phyloP scores from a whole-genome alignment of 306 rosid genomes.

The Cicer cuneatum region DNA sequence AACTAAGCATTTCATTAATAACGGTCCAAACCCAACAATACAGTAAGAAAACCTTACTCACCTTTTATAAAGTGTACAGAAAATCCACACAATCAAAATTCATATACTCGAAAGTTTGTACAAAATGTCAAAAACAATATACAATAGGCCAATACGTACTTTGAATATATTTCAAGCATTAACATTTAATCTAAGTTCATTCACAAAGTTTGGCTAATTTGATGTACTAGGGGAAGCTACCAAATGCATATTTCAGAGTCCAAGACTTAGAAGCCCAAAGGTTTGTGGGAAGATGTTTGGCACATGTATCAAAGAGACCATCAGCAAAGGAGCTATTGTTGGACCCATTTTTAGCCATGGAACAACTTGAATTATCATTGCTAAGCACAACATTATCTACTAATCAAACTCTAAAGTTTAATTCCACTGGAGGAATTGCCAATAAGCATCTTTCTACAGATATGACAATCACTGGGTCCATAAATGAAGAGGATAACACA shows the following conservation, averaged over 20 bases:
- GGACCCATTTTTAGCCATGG: slow-evolving; percentile 72
- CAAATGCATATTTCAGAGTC: slow-evolving; percentile 68
- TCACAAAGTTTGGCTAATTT: slow-evolving; percentile 17
- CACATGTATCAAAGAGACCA: slow-evolving; percentile 65
- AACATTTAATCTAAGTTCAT: not conserved
- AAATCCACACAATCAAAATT: too few species aligned
- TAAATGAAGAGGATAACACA: slow-evolving; percentile 65
- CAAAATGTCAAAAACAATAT: too few species aligned
- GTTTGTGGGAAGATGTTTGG: slow-evolving; percentile 82
- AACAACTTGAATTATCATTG: slow-evolving; percentile 43
- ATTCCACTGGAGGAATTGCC: not conserved
- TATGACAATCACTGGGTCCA: slow-evolving; percentile 78
- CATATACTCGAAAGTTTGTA: too few species aligned
- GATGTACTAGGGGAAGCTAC: slow-evolving; percentile 73
- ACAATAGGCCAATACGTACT: not conserved
- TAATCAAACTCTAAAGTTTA: slow-evolving; percentile 32
- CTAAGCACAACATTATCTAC: slow-evolving; percentile 23
- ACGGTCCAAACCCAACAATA: too few species aligned
- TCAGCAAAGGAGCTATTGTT: slow-evolving; percentile 74
- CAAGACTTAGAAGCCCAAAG: slow-evolving; percentile 66
- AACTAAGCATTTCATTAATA: too few species aligned
- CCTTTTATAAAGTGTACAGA: too few species aligned
- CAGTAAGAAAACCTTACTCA: too few species aligned
- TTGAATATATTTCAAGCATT: not conserved
- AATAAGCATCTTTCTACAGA: slow-evolving; percentile 43